These are phyloP conservation scores for Sporothrix euskadiensis DNA, from an alignment of 2,329 filamentous ascomycete species.

Conservation along the genomic window DNA sequence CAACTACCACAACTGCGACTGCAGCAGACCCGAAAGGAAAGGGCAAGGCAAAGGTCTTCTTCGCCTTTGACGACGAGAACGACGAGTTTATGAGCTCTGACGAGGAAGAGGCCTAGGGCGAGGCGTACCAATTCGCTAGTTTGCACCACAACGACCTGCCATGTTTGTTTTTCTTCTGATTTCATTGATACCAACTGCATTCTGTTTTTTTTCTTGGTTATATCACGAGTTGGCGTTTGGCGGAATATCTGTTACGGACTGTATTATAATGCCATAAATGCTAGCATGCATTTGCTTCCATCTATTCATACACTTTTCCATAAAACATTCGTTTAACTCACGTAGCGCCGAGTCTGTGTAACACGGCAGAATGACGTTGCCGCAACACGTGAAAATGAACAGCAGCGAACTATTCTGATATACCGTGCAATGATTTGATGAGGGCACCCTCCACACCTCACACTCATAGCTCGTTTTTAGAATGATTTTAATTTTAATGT, in stretches of 20 bases:
- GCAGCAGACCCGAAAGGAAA: constrained; percentile 37
- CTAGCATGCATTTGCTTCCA: neutral
- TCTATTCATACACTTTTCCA: neutral
- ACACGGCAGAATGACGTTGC: neutral
- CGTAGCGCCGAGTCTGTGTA: neutral
- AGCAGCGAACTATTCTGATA: neutral
- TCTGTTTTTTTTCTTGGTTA: neutral
- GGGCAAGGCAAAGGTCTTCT: constrained; percentile 55
- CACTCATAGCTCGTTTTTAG: too few species aligned
- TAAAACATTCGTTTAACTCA: neutral
- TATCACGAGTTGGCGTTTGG: neutral
- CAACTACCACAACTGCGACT: constrained; percentile 24
- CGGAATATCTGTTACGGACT: neutral
- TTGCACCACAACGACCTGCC: neutral
- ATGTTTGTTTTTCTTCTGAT: neutral
- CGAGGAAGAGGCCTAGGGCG: constrained; percentile 50
- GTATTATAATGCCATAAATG: neutral
- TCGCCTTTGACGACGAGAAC: constrained; percentile 78
- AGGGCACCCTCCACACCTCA: neutral
- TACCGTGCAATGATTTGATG: neutral
- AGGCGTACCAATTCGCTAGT: constrained; percentile 21
- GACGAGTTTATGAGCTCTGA: constrained; percentile 73
- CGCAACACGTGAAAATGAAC: neutral
- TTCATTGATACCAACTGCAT: neutral
- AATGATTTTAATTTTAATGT: neutral